Evolutionary conservation across 768 basidiomycete species (phyloP), one percentile per base, ranked within the genome.

Genomic region (Suillus placidus): DNA sequence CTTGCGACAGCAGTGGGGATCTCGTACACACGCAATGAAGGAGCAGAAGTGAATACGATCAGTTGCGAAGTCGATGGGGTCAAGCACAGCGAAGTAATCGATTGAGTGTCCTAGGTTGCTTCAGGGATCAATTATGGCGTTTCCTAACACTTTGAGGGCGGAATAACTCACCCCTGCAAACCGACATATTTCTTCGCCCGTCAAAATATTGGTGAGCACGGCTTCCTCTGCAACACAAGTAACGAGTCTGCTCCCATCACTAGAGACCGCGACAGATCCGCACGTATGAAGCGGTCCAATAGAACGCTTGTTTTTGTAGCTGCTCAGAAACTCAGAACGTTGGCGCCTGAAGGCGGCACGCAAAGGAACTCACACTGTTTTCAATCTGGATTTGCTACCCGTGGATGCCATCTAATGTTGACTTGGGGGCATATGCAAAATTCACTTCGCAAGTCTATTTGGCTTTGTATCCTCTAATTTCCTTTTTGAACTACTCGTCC

Each of bases 181-280:
- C 7, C 90, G 86, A 75, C 91, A 94, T 40, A 97, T 86, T 66
- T 90, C 84, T 57, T 80, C 76, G 6, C 96, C 95, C 58, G 82
- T 86, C 51, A 83, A 79, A n/a, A 94, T 81, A 68, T 95, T 88
- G 23, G 95, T 97, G 58, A 96, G 78, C 20, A 98, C 74, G 7
- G 92, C 89, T 66, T 95, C 89, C 72, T 96, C 95, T 52, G 86
- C 90, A 14, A 99, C 87, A 68, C 95, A 95, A 43, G 94, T 95
- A 61, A 95, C 84, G 38, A 99, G 82, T 78, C 83, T 88, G 62
- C 79, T 81, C 57, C 93, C 95, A 80, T 98, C 93, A 55, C 80
- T 76, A 5, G 93, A 89, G 57, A 93, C 81, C 13, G 92, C 87
- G 34, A 95, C 88, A 18, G 94, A 92, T 37, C 97, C 97, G 47